Evolutionary conservation across 1,284 basidiomycete genomes (phyloP).

Genomic region (Athelia sp.): DNA sequence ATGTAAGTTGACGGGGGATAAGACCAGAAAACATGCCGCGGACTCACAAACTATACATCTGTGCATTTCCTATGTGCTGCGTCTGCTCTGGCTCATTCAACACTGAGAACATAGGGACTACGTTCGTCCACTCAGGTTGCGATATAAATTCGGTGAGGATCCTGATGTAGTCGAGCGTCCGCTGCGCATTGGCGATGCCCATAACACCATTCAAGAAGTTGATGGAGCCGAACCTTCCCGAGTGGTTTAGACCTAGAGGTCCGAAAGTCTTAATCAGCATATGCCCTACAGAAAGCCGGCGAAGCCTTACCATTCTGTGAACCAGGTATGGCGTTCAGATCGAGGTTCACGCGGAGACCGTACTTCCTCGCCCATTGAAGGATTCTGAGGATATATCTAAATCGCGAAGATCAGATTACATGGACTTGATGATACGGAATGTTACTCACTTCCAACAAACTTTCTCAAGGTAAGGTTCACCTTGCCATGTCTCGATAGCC

Average conservation of each 20-base stretch:
- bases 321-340: conserved; percentile 60
- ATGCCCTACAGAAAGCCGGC: conserved; percentile 3
- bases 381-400: conserved; percentile 11
- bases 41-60: too few relatives aligned
- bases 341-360: conserved; percentile 62
- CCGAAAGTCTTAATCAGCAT: conserved; percentile 9
- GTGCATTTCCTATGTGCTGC: too few relatives aligned
- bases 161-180: conserved; percentile 72
- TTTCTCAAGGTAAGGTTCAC: conserved; percentile 76
- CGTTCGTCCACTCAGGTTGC: conserved; percentile 63
- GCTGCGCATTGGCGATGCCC: conserved; percentile 64
- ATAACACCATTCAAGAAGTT: conserved; percentile 49
- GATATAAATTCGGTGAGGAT: conserved; percentile 73
- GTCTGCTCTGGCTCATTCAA: conserved; percentile 52
- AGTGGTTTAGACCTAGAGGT: conserved; percentile 41
- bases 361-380: conserved; percentile 70
- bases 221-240: conserved; percentile 40
- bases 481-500: conserved; percentile 74
- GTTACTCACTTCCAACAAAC: conserved; percentile 57
- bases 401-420: too few relatives aligned
- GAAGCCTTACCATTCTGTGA: conserved; percentile 52
- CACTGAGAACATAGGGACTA: conserved; percentile 67
- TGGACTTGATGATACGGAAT: too few relatives aligned
- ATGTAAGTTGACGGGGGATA: background rate
- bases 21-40: too few relatives aligned